Conservation (phyloP, 257 asterid genomes). For the Craterostigma plantagineum region DNA sequence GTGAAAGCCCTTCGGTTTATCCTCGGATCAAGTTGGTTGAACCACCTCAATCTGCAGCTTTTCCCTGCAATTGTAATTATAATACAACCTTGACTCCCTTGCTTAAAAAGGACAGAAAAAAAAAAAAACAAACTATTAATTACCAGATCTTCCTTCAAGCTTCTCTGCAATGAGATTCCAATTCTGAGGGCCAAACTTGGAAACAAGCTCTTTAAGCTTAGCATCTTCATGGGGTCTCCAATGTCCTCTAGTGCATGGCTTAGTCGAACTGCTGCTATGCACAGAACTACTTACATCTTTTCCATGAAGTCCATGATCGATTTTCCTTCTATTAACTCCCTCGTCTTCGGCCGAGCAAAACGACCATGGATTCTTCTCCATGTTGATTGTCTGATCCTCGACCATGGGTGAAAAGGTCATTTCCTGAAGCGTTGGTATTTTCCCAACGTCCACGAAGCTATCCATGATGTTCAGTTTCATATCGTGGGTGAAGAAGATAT, state of each 20-base stretch:
- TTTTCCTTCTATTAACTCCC: background rate
- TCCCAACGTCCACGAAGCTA: no score
- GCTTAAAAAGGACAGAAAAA: no score
- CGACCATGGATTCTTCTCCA: no score
- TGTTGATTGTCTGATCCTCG: no score
- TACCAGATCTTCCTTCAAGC: slow-evolving; percentile 19
- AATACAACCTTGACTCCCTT: no score
- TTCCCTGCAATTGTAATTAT: slow-evolving; percentile 4
- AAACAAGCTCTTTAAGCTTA: slow-evolving; percentile 14
- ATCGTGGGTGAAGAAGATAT: no score
- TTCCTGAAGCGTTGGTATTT: no score
- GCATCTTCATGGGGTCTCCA: slow-evolving; percentile 20
- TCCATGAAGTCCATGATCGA: no score
- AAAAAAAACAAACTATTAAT: no score
- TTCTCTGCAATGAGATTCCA: slow-evolving; percentile 6
- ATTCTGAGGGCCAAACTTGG: slow-evolving; percentile 18
- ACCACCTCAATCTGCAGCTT: slow-evolving; percentile 1
- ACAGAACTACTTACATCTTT: slow-evolving; percentile 1
- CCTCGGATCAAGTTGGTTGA: slow-evolving; percentile 14
- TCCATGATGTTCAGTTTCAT: no score
- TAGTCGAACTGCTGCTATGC: slow-evolving; percentile 2
- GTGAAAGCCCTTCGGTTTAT: slow-evolving; percentile 14
- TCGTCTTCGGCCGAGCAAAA: background rate
- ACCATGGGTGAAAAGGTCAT: no score
- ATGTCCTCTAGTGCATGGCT: slow-evolving; percentile 14